A percentile compares a stretch with the other conserved stretches of the same genome.
Conservation (phyloP, 257 asterid species). For the Primulina tabacum region DNA sequence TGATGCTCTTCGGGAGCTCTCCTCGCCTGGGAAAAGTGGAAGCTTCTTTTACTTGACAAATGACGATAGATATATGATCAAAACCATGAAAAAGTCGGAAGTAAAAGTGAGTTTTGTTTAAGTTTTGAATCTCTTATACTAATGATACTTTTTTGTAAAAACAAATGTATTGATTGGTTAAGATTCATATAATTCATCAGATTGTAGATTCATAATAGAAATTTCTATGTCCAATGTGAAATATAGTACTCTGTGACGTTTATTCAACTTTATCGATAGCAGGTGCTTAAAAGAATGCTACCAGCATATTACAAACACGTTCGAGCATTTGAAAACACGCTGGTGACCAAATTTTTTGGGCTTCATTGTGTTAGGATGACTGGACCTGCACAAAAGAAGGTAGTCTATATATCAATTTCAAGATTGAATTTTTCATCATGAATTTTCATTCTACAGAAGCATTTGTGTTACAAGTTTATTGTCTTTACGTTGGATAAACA, state of each 20-base stretch:
- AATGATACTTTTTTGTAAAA: slow-evolving; percentile 12
- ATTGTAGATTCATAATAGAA: background rate
- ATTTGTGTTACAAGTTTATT: background rate
- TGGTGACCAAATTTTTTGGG: slow-evolving; percentile 78
- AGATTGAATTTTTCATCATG: background rate
- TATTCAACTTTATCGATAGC: slow-evolving; percentile 24
- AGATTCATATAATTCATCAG: background rate
- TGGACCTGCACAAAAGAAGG: slow-evolving; percentile 59
- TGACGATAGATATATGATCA: slow-evolving; percentile 92
- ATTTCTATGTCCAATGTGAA: background rate
- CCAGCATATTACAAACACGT: slow-evolving; percentile 86
- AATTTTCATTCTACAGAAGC: background rate
- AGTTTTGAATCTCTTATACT: slow-evolving; percentile 11
- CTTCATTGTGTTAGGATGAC: slow-evolving; percentile 87
- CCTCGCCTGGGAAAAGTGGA: slow-evolving; percentile 97
- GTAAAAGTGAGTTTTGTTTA: slow-evolving; percentile 69
- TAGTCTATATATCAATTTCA: background rate
- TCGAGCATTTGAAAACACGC: slow-evolving; percentile 65
- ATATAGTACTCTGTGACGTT: background rate
- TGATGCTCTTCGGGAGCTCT: slow-evolving; percentile 93
- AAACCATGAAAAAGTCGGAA: slow-evolving; percentile 90
- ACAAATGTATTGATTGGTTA: background rate
- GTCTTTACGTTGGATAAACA: slow-evolving; percentile 5
- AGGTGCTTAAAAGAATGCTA: slow-evolving; percentile 90
- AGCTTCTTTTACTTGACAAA: slow-evolving; percentile 88